A percentile compares a stretch with the other conserved stretches of the same genome.
phyloP scores from a whole-genome alignment of 106 monocot genomes.

The Dendrobium nobile region DNA sequence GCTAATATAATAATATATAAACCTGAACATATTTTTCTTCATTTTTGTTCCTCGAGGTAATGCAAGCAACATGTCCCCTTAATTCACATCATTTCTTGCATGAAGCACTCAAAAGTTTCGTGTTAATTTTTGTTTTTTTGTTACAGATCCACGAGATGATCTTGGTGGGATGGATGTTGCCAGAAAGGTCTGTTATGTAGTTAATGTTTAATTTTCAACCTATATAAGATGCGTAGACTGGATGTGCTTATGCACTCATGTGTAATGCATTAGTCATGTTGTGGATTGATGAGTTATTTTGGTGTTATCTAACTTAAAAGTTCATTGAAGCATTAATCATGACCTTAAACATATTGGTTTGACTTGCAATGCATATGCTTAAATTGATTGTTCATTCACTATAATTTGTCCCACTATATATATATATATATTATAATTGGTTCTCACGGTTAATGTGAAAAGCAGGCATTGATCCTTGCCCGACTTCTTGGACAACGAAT shows the following conservation, averaged over 20 bases:
- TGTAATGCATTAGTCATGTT: neutral
- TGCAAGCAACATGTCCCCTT: neutral
- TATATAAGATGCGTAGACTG: neutral
- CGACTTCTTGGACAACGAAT: constrained; percentile 77
- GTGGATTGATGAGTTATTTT: neutral
- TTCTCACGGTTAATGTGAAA: constrained; percentile 12
- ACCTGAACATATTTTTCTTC: neutral
- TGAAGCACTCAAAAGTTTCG: neutral
- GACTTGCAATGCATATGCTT: neutral
- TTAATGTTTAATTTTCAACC: neutral
- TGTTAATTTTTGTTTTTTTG: neutral
- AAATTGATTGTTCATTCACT: neutral
- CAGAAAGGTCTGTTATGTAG: constrained; percentile 64
- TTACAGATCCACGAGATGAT: constrained; percentile 98
- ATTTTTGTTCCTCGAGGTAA: neutral
- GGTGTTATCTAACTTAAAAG: neutral
- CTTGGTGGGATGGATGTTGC: constrained; percentile 98
- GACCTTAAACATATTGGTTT: neutral
- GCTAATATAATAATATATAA: neutral
- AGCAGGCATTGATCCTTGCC: constrained; percentile 83
- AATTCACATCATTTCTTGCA: neutral
- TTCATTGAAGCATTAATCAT: neutral
- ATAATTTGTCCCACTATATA: neutral
- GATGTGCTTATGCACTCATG: neutral
- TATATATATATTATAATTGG: neutral